Evolutionary conservation across 2,329 filamentous ascomycete genomes (phyloP), one percentile per base, ranked within the genome.

Genomic region (Sodiomyces alkalinus): DNA sequence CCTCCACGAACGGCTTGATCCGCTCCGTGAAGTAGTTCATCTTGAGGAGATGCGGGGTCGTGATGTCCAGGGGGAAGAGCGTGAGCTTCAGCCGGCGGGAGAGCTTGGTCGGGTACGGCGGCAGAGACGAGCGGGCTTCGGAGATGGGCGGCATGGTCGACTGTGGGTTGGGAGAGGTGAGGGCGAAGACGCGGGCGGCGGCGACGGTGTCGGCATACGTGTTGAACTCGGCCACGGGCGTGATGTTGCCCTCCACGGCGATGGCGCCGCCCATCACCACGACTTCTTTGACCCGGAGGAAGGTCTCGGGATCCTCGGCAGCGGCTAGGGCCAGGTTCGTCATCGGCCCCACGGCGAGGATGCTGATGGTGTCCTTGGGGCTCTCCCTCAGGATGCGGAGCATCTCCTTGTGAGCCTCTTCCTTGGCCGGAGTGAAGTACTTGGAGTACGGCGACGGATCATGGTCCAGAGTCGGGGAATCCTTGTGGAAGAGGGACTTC

Each of bases 231-330:
- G 81, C 83, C 9, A 78, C 70, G 2, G 90, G 87, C 25, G 73
- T 75, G 45, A 81, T 74, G 51, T 98, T 98, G 41, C 90, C 90
- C 28, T 74, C 67, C 24, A 74, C 58, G 33, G 80, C 64, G 30
- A 98, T 68, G 15, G 81, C 76, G 34, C 90, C 90, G 33, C 87
- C 90, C 90, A 98, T 98, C 26, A 94, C 80, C 4, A 93, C 77
- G 3, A 98, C 68, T 52, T 96, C 85, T 51, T 92, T 92, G 27
- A 75, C 81, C 23, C 74, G 73, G 31, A 98, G 63, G 51, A 98
- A 94, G 0, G 85, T 77, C 51, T 87, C 82, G 0, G 86, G 77
- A 41, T 96, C 87, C 44, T 83, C 74, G 10, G 83, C 75, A 3
- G 90, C 86, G 3, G 90, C 90, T 16, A 92, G 55, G 2, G 90